Conservation (phyloP, 257 asterid genomes). For the Nyctanthes arbortristis region DNA sequence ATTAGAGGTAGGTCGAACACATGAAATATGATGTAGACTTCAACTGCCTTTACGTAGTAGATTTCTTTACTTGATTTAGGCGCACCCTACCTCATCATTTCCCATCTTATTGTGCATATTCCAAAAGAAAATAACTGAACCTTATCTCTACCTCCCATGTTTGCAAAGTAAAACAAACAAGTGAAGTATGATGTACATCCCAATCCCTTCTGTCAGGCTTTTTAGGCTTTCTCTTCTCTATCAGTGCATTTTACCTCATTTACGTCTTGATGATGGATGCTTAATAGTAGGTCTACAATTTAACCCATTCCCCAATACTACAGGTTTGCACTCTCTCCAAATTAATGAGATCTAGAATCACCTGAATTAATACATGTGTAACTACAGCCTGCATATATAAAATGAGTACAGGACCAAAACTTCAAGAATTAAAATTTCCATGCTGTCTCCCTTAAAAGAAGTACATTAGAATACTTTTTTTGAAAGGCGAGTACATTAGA, state of each 20-base stretch:
- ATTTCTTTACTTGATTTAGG: neutral
- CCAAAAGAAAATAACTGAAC: neutral
- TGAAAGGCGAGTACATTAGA: too few relatives aligned
- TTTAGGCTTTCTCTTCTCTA: neutral
- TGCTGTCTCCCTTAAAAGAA: neutral
- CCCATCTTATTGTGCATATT: neutral
- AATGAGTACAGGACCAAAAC: neutral
- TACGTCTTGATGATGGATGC: neutral
- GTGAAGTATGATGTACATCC: slow-evolving; percentile 1
- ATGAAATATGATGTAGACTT: neutral
- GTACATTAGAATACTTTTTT: neutral
- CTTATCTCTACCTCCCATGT: neutral
- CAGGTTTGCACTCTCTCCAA: neutral
- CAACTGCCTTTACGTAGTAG: neutral
- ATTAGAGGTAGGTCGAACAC: neutral
- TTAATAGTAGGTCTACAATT: neutral
- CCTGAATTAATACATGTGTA: neutral
- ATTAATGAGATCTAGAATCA: neutral
- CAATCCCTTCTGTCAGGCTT: neutral
- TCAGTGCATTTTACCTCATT: neutral
- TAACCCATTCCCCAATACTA: neutral
- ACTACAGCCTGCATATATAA: neutral
- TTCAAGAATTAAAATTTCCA: neutral
- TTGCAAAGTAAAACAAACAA: slow-evolving; percentile 2
- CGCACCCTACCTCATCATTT: neutral